Evolutionary conservation across 768 basidiomycete species (phyloP).

Genomic region (Clavulina sp.): DNA sequence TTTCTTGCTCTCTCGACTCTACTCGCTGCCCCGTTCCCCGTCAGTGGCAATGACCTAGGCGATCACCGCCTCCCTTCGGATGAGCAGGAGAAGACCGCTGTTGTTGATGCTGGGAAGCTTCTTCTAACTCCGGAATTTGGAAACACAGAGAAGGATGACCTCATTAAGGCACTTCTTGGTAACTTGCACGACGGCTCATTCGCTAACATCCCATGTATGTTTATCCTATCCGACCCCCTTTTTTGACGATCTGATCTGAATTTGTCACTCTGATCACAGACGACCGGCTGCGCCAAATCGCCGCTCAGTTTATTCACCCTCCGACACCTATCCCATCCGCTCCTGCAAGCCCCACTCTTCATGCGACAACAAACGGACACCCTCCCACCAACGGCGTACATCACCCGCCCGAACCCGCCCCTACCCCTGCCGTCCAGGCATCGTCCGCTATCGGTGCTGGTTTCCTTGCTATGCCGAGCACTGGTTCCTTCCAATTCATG

Average conservation of each 20-base stretch:
- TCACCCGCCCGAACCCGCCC: background rate
- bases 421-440: background rate
- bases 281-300: constrained; percentile 41
- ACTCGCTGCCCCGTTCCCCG: constrained; percentile 4
- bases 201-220: constrained; percentile 48
- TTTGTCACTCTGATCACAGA: constrained; percentile 23
- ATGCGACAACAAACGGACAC: background rate
- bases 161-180: constrained; percentile 35
- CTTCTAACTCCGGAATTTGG: constrained; percentile 41
- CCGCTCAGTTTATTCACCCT: constrained; percentile 34
- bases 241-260: background rate
- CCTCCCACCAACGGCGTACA: too few relatives aligned
- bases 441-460: background rate
- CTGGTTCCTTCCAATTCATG: constrained; percentile 53
- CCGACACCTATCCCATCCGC: constrained; percentile 16
- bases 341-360: constrained; percentile 2
- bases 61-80: constrained; percentile 13
- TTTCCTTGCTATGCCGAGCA: constrained; percentile 15
- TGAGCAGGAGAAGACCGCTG: constrained; percentile 34
- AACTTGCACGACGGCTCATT: constrained; percentile 35
- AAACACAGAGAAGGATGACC: constrained; percentile 23
- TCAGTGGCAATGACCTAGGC: background rate
- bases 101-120: constrained; percentile 34
- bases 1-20: constrained; percentile 9
- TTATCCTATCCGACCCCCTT: background rate